A percentile compares a stretch with the other conserved stretches of the same genome.
Conservation (phyloP, 495 filamentous ascomycete species). For the Penicillium simplicissimum region DNA sequence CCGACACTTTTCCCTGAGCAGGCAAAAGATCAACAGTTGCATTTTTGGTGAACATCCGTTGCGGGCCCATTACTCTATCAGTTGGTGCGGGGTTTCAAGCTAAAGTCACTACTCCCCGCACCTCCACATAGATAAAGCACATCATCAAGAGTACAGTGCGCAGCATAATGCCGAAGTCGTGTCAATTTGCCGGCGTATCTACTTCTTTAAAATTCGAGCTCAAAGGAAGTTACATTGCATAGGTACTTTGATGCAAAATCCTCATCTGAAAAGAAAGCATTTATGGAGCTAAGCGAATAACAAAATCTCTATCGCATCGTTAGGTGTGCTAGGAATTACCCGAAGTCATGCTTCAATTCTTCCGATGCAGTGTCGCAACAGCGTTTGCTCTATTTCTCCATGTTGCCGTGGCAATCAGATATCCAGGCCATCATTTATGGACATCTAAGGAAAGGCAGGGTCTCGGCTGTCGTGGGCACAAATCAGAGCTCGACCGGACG, state of each 20-base stretch:
- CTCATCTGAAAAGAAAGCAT: neutral
- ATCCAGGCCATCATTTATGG: too few species aligned
- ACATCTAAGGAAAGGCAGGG: too few species aligned
- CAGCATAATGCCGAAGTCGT: neutral
- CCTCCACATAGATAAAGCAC: neutral
- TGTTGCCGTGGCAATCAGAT: too few species aligned
- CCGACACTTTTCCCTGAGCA: neutral
- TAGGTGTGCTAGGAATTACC: neutral
- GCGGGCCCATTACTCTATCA: conserved; percentile 9
- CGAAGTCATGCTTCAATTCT: neutral
- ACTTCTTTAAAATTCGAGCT: neutral
- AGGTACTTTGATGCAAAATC: neutral
- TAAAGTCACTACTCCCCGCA: conserved; percentile 10
- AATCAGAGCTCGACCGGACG: neutral
- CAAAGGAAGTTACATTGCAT: neutral
- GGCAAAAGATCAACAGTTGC: conserved; percentile 15
- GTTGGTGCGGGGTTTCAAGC: conserved; percentile 7
- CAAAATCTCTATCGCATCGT: neutral
- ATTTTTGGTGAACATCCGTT: conserved; percentile 10
- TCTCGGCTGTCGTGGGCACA: neutral
- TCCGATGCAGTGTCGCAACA: neutral
- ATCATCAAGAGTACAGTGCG: neutral
- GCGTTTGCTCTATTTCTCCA: too few species aligned
- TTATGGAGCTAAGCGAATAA: neutral
- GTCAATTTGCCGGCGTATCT: neutral